Base-by-base conservation (phyloP, 2,329 filamentous ascomycete genomes). In the Alternaria arborescens region DNA sequence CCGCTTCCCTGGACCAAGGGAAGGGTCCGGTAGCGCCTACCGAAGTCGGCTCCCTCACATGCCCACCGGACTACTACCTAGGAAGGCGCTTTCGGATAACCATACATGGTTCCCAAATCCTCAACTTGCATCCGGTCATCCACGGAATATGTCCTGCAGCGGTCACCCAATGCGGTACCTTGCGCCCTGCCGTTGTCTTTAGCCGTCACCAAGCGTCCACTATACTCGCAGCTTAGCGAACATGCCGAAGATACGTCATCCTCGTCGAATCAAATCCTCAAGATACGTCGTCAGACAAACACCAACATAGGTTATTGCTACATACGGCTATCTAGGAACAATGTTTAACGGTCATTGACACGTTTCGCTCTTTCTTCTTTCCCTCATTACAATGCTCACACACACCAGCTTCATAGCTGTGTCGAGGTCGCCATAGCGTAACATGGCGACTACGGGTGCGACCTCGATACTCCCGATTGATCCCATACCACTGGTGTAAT, bases 21-120 rank as follows among this genome's bases (percentile, higher is more conserved):
- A 64, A 52, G 30, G 55, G 43, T 52, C 42, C 16, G 43, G 16
- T 55, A 46, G 42, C 52, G 52, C 61, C 55, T 62, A 50, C 65
- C 60, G 56, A 62, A 58, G 40, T 53, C 61, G 64, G 10, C 55
- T 34, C n/a, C 30, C 12, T 62, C 64, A 66, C 66, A 61, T 68
- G 66, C 51, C 11, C 20, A 41, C 11, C 24, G 6, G 24, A 18
- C 20, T 38, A 16, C 24, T 12, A 22, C 56, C 42, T 52, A 55
- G 56, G 52, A 47, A 47, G 44, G 10, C n/a, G 36, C 36, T n/a
- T 40, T 20, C 36, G 4, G 36, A 40, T 40, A 10, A 16, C n/a
- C n/a, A 32, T 16, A 32, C 44, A 22, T 30, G n/a, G 12, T 20
- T 30, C 28, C n/a, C 6, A 14, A 14, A 5, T 48, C 7, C 22